Percentiles rank a stretch among this genome's conserved stretches.
phyloP scores from a whole-genome alignment of 148 eudicot species.

The Linanthus parryae region DNA sequence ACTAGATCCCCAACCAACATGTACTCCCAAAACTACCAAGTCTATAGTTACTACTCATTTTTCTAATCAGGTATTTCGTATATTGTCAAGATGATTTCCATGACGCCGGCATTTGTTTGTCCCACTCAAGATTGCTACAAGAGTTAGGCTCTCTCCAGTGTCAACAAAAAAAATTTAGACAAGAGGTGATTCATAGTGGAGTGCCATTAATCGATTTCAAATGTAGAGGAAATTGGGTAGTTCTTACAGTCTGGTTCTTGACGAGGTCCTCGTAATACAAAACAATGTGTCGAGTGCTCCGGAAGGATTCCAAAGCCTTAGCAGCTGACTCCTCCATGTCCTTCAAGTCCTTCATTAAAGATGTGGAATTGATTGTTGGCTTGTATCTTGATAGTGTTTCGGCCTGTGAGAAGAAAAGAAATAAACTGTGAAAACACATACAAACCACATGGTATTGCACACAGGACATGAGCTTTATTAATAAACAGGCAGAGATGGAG shows the following conservation, averaged over 20 bases:
- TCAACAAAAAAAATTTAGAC: no score
- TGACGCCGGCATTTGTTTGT: no score
- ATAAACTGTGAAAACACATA: constrained; percentile 2
- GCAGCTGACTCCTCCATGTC: constrained; percentile 45
- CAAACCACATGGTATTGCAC: neutral
- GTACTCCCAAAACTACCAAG: no score
- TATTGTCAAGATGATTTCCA: no score
- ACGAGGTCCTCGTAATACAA: constrained; percentile 83
- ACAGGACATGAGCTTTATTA: neutral
- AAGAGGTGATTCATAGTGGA: no score
- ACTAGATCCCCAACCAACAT: no score
- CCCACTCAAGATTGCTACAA: no score
- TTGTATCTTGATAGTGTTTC: constrained; percentile 67
- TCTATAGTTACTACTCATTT: no score
- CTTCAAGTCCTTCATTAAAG: constrained; percentile 45
- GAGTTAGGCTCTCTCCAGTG: no score
- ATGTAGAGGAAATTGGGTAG: neutral
- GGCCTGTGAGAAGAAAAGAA: constrained; percentile 56
- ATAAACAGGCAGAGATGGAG: constrained; percentile 9
- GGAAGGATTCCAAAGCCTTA: constrained; percentile 56
- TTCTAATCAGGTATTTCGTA: no score
- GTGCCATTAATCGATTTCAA: no score
- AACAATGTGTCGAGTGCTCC: constrained; percentile 61
- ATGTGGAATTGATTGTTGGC: constrained; percentile 61
- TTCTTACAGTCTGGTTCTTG: constrained; percentile 60